Conservation (phyloP, 2,329 filamentous ascomycete genomes). For the Ophiocordyceps robertsii region DNA sequence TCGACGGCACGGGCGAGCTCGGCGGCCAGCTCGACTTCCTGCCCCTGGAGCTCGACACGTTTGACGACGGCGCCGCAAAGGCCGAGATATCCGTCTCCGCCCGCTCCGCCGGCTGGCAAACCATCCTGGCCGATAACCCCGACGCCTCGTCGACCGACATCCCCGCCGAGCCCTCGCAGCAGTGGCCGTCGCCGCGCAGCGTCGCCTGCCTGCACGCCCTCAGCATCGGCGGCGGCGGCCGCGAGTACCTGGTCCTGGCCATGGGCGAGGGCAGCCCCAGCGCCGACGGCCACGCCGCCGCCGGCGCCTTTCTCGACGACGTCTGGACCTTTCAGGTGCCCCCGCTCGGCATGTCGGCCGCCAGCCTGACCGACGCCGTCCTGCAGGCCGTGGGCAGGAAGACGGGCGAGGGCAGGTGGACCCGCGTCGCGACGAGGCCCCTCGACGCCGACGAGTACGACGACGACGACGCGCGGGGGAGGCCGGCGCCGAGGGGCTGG, state of each 20-base stretch:
- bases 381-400: slow-evolving; percentile 36
- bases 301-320: slow-evolving; percentile 43
- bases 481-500: slow-evolving; percentile 42
- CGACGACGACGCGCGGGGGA: slow-evolving; percentile 33
- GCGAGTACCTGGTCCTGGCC: slow-evolving; percentile 48
- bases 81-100: slow-evolving; percentile 38
- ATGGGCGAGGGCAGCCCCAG: slow-evolving; percentile 43
- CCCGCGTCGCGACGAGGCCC: slow-evolving; percentile 28
- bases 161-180: slow-evolving; percentile 17
- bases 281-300: slow-evolving; percentile 31
- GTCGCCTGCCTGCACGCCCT: slow-evolving; percentile 41
- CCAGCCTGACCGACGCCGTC: slow-evolving; percentile 42
- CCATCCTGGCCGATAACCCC: slow-evolving; percentile 25
- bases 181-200: slow-evolving; percentile 39
- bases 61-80: slow-evolving; percentile 33
- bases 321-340: slow-evolving; percentile 53
- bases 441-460: slow-evolving; percentile 38
- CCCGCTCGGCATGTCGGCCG: slow-evolving; percentile 37
- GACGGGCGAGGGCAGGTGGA: slow-evolving; percentile 47
- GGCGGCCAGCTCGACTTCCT: slow-evolving; percentile 60
- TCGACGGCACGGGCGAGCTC: slow-evolving; percentile 55
- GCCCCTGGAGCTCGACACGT: slow-evolving; percentile 40
- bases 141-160: slow-evolving; percentile 22
- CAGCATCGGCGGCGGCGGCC: slow-evolving; percentile 38
- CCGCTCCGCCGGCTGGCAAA: slow-evolving; percentile 39